A percentile compares a stretch with the other conserved stretches of the same genome.
phyloP scores from a whole-genome alignment of 495 filamentous ascomycete species.

The Penicillium simplicissimum region DNA sequence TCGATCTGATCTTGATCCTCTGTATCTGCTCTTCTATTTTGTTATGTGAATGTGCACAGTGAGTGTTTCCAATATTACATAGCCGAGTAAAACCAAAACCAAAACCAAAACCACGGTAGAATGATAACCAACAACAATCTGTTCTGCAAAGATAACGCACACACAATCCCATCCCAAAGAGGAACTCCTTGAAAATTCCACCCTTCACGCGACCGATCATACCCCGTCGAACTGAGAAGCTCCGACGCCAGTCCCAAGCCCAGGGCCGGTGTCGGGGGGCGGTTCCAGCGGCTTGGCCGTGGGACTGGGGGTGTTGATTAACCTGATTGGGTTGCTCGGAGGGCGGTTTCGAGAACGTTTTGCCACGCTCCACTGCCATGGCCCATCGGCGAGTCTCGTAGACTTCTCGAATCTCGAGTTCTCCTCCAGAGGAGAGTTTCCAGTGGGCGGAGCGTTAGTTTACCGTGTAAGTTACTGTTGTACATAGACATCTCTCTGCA shows the following conservation, averaged over 20 bases:
- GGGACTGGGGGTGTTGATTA: conserved; percentile 12
- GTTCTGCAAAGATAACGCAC: too few relatives aligned
- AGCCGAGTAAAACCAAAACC: conserved; percentile 8
- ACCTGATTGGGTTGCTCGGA: conserved; percentile 16
- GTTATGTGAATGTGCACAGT: too few relatives aligned
- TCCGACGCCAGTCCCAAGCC: conserved; percentile 6
- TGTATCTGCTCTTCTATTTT: too few relatives aligned
- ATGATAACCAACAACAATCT: too few relatives aligned
- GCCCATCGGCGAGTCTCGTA: conserved; percentile 8
- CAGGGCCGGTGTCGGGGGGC: conserved; percentile 40
- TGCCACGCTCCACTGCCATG: conserved; percentile 41
- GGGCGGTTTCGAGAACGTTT: conserved; percentile 36
- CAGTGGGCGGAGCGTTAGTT: neutral
- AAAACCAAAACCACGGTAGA: too few relatives aligned
- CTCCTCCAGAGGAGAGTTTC: neutral
- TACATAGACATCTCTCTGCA: too few relatives aligned
- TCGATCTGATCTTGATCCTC: too few relatives aligned
- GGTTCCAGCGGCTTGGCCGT: conserved; percentile 12
- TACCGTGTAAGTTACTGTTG: neutral
- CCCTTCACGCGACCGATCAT: conserved; percentile 5
- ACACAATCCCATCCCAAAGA: neutral
- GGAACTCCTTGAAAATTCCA: conserved; percentile 1
- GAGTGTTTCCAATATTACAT: conserved; percentile 14
- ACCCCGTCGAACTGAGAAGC: conserved; percentile 1
- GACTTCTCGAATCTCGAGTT: neutral